Evolutionary conservation across 1,139 yeast genomes (phyloP).

Genomic region (Geotrichum australiense): DNA sequence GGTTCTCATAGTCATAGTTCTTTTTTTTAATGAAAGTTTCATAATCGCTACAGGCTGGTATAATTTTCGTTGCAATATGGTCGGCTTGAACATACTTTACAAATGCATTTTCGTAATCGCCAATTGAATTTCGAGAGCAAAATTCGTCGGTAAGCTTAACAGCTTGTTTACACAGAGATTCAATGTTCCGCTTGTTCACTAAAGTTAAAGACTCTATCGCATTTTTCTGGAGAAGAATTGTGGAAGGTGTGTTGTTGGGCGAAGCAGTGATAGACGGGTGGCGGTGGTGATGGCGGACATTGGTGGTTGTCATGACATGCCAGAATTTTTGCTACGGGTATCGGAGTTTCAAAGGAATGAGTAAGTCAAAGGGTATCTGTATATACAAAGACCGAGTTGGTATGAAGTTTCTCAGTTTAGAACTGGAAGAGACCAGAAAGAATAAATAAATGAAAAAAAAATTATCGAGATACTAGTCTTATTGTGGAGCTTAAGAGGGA

Average conservation of each 20-base stretch:
- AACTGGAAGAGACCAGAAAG: no score
- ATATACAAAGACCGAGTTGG: no score
- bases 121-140: conserved; percentile 2
- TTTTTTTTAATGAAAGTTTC: conserved; percentile 7
- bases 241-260: conserved; percentile 6
- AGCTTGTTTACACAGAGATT: conserved; percentile 5
- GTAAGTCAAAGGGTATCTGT: no score
- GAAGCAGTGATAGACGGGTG: conserved; percentile 13
- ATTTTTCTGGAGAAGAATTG: conserved; percentile 12
- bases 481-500: no score
- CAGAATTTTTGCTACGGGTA: no score
- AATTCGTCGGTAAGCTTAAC: neutral
- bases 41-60: conserved; percentile 18
- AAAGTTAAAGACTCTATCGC: conserved; percentile 12
- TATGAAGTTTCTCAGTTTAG: no score
- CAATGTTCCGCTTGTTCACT: conserved; percentile 6
- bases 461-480: no score
- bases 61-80: conserved; percentile 15
- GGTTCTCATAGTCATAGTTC: conserved; percentile 6
- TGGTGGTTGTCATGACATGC: no score
- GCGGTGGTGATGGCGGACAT: conserved; percentile 13
- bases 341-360: no score
- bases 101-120: conserved; percentile 17
- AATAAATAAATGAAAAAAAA: no score
- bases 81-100: conserved; percentile 17